Conservation (phyloP, 768 basidiomycete species). For the Mycena crocata region DNA sequence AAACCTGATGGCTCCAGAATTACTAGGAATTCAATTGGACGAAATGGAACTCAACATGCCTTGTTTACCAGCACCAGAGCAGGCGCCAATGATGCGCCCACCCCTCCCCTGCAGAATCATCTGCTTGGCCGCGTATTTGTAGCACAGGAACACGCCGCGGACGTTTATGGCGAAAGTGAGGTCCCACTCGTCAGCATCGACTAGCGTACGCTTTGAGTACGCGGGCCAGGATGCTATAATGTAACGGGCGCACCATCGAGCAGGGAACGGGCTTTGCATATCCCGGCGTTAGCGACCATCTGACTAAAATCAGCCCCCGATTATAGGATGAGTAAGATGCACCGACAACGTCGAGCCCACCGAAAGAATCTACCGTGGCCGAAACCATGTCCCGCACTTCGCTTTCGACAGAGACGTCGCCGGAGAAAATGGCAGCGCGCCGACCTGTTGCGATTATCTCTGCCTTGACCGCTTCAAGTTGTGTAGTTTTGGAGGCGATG, state of each 20-base stretch:
- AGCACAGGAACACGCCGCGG: slow-evolving; percentile 31
- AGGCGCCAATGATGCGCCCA: slow-evolving; percentile 43
- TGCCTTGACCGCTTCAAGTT: slow-evolving; percentile 32
- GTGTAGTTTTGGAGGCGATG: slow-evolving; percentile 26
- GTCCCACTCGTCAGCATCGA: slow-evolving; percentile 14
- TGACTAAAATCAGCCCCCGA: background rate
- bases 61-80: slow-evolving; percentile 42
- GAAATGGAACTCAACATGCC: slow-evolving; percentile 14
- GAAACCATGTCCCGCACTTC: slow-evolving; percentile 39
- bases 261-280: slow-evolving; percentile 11
- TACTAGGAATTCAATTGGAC: background rate
- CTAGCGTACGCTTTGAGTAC: background rate
- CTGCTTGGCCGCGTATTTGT: slow-evolving; percentile 39
- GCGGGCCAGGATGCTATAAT: too few species aligned
- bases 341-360: slow-evolving; percentile 39
- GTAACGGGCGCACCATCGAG: slow-evolving; percentile 12
- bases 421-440: slow-evolving; percentile 27
- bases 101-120: slow-evolving; percentile 45
- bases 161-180: slow-evolving; percentile 18
- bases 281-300: slow-evolving; percentile 29
- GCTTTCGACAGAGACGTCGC: slow-evolving; percentile 38
- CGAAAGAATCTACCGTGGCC: slow-evolving; percentile 18
- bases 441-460: slow-evolving; percentile 37
- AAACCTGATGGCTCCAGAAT: slow-evolving; percentile 14
- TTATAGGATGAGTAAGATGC: background rate